A percentile compares a stretch with the other conserved stretches of the same genome.
phyloP scores from a whole-genome alignment of 257 asterid species.

The Fraxinus anomala region DNA sequence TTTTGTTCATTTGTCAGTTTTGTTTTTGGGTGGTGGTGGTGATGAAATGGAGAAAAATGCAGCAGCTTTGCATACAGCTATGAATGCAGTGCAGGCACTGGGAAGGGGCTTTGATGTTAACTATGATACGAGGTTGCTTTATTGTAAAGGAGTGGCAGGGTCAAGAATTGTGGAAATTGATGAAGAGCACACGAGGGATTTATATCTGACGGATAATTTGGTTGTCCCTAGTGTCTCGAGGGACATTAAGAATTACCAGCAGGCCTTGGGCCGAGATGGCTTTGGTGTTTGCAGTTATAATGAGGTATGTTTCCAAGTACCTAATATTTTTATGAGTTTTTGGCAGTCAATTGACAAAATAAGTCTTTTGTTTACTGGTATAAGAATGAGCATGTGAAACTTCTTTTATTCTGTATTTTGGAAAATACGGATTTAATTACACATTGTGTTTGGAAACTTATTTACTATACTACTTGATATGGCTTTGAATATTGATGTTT shows the following conservation, averaged over 20 bases:
- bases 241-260: constrained; percentile 55
- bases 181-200: constrained; percentile 66
- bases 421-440: too few species aligned
- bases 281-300: constrained; percentile 65
- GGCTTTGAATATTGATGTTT: neutral
- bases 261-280: constrained; percentile 62
- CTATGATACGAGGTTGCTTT: constrained; percentile 82
- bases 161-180: constrained; percentile 73
- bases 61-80: constrained; percentile 82
- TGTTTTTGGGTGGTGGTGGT: constrained; percentile 28
- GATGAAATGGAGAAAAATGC: constrained; percentile 85
- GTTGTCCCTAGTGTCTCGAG: constrained; percentile 68
- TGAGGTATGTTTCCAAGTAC: constrained; percentile 49
- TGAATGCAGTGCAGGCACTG: constrained; percentile 71
- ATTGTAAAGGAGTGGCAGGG: constrained; percentile 78
- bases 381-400: too few species aligned
- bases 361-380: neutral
- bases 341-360: neutral
- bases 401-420: too few species aligned
- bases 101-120: constrained; percentile 93
- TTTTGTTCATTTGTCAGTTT: constrained; percentile 4
- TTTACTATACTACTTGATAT: neutral
- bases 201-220: constrained; percentile 59
- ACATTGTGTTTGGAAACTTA: neutral
- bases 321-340: neutral